These are phyloP conservation scores for Macrophomina pseudophaseolina DNA, from an alignment of 2,329 filamentous ascomycete genomes.

Conservation along the genomic window DNA sequence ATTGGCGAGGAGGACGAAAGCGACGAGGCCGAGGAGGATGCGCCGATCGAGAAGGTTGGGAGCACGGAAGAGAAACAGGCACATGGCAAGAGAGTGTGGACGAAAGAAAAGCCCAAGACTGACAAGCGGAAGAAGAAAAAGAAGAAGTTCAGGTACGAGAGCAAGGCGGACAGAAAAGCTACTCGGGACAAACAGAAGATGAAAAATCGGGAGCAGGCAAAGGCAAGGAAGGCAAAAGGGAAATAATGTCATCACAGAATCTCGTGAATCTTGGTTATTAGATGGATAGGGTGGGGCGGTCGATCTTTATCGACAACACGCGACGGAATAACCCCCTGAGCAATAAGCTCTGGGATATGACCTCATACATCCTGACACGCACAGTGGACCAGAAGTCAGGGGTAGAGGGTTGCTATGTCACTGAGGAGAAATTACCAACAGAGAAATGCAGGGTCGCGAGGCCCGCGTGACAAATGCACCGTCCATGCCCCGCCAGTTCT, in stretches of 20 bases:
- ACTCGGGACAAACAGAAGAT: conserved; percentile 66
- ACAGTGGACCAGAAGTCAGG: conserved; percentile 14
- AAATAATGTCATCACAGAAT: neutral
- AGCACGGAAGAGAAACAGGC: conserved; percentile 49
- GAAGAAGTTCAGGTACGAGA: conserved; percentile 92
- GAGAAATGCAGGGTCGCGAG: conserved; percentile 24
- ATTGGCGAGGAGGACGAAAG: conserved; percentile 42
- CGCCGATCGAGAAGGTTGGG: conserved; percentile 39
- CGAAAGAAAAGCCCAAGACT: conserved; percentile 58
- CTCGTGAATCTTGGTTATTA: neutral
- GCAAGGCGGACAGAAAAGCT: conserved; percentile 76
- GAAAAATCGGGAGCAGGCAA: conserved; percentile 73
- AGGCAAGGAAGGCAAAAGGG: conserved; percentile 51
- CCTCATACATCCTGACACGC: conserved; percentile 4
- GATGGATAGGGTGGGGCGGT: neutral
- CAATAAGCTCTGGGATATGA: conserved; percentile 1
- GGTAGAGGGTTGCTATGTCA: conserved; percentile 27
- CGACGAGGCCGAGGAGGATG: conserved; percentile 34
- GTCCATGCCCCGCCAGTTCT: conserved; percentile 14
- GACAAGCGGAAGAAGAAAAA: conserved; percentile 74
- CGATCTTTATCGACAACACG: neutral
- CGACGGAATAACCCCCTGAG: neutral
- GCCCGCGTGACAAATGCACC: conserved; percentile 12
- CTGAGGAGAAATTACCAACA: conserved; percentile 31
- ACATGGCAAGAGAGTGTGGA: conserved; percentile 53